Base-by-base conservation (phyloP, 768 basidiomycete species). In the Clitopilus passeckerianus region DNA sequence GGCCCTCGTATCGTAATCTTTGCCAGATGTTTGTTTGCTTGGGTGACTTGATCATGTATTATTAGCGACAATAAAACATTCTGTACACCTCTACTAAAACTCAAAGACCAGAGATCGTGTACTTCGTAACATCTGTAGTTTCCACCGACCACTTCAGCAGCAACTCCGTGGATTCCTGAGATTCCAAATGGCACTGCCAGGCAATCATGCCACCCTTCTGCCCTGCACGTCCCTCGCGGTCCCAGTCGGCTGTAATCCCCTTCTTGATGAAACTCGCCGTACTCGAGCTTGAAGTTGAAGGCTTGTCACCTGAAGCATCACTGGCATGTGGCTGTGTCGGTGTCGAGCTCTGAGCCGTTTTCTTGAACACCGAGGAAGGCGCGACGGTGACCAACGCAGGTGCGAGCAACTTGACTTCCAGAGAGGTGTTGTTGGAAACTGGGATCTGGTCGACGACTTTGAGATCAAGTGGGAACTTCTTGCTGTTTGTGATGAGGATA, bases 401-500 rank as follows among this genome's bases (percentile, higher is more conserved):
- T 24, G 41, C 64, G 34, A 72, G 27, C 23, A 75, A 63, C 56
- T 71, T 72, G 20, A 77, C 73, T 9, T 50, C 66, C 23, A 76
- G 69, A 10, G 63, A 59, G 14, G 70, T 56, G 58, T 74, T 71
- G 53, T 73, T 68, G 3, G 75, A 74, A 3, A 72, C 64, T 0
- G 75, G 77, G 20, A 75, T 65, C 22, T 74, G 74, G 53, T 76
- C 77, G 27, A 76, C 43, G 54, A 77, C 57, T 44, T 69, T 71
- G 52, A 78, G 60, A 34, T 67, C 59, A 23, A 72, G 56, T 0
- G 65, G 44, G 12, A 64, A 46, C 33, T 66, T 37, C 58, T 76
- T 77, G 33, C 73, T 68, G 62, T 77, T 79, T 63, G 68, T 63
- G 3, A 77, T 63, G 0, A 72, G 72, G 59, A 79, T 75, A 9